These are phyloP conservation scores for Hyaloscypha hepaticicola DNA, from an alignment of 495 filamentous ascomycete genomes.

Conservation along the genomic window DNA sequence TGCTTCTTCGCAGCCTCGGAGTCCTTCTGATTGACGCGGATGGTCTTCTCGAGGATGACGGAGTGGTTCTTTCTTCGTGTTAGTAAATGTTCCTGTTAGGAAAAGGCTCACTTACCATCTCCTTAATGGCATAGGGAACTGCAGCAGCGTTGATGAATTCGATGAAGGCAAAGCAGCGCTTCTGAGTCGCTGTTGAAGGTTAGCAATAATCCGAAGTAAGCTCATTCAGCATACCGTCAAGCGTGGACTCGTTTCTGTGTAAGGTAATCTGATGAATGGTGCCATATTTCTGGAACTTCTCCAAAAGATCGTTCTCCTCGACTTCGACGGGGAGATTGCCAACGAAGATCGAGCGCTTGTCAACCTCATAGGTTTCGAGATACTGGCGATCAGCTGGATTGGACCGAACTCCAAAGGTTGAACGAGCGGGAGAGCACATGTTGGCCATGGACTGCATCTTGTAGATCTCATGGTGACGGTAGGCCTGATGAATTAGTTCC, in stretches of 20 bases:
- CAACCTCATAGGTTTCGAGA: constrained; percentile 43
- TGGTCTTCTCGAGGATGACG: constrained; percentile 17
- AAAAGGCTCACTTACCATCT: constrained; percentile 6
- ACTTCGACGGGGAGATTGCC: constrained; percentile 45
- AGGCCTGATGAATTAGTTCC: constrained; percentile 14
- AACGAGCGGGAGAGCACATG: constrained; percentile 4
- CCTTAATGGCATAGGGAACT: constrained; percentile 41
- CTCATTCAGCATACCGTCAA: constrained; percentile 33
- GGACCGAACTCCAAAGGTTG: neutral
- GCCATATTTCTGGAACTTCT: constrained; percentile 43
- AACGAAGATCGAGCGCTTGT: constrained; percentile 52
- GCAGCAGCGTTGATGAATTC: constrained; percentile 41
- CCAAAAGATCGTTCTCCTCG: constrained; percentile 38
- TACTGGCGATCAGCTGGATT: constrained; percentile 34
- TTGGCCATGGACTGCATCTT: constrained; percentile 23
- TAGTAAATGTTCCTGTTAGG: constrained; percentile 4
- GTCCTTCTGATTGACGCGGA: constrained; percentile 31
- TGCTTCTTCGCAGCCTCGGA: constrained; percentile 15
- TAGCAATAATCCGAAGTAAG: neutral
- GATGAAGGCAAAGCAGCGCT: constrained; percentile 53
- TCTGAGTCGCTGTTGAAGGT: constrained; percentile 28
- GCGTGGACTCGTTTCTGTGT: constrained; percentile 34
- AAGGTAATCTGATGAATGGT: constrained; percentile 42
- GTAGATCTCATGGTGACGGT: constrained; percentile 25
- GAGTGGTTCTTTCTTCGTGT: constrained; percentile 19